These are phyloP conservation scores for Boletus fagicola DNA, from an alignment of 768 basidiomycete genomes.

Conservation along the genomic window DNA sequence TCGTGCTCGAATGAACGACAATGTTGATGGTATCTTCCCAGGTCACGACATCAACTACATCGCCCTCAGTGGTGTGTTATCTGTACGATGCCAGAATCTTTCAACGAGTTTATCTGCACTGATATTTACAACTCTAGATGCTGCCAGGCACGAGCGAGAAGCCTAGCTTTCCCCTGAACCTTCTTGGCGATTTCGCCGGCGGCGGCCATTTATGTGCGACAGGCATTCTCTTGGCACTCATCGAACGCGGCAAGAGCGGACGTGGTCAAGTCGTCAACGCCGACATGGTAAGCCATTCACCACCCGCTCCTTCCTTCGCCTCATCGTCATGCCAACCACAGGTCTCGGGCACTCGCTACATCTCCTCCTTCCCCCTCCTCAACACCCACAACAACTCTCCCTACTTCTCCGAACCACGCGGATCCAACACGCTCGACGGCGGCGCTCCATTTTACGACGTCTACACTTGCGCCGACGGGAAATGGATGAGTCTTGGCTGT, in stretches of 20 bases:
- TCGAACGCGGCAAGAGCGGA: constrained; percentile 63
- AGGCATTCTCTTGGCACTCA: constrained; percentile 71
- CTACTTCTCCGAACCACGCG: constrained; percentile 45
- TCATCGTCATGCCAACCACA: constrained; percentile 27
- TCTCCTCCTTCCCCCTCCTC: constrained; percentile 70
- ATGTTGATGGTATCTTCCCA: constrained; percentile 19
- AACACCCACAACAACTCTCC: constrained; percentile 35
- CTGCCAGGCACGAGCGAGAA: constrained; percentile 62
- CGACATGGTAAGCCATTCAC: constrained; percentile 61
- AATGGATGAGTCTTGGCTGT: constrained; percentile 76
- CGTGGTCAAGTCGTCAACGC: constrained; percentile 71
- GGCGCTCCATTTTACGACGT: constrained; percentile 77
- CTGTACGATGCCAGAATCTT: constrained; percentile 39
- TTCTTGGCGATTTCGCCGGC: constrained; percentile 81
- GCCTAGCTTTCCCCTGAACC: constrained; percentile 70
- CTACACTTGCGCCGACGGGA: constrained; percentile 69
- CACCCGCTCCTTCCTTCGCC: neutral
- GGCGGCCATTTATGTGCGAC: constrained; percentile 71
- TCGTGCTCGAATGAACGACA: neutral
- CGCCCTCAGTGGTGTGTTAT: constrained; percentile 71
- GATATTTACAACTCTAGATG: constrained; percentile 42
- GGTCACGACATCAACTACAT: constrained; percentile 88
- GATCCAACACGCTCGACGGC: constrained; percentile 65
- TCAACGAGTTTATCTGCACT: neutral
- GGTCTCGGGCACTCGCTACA: constrained; percentile 78